phyloP scores from a whole-genome alignment of 2,329 filamentous ascomycete genomes.

The Colletotrichum simmondsii region DNA sequence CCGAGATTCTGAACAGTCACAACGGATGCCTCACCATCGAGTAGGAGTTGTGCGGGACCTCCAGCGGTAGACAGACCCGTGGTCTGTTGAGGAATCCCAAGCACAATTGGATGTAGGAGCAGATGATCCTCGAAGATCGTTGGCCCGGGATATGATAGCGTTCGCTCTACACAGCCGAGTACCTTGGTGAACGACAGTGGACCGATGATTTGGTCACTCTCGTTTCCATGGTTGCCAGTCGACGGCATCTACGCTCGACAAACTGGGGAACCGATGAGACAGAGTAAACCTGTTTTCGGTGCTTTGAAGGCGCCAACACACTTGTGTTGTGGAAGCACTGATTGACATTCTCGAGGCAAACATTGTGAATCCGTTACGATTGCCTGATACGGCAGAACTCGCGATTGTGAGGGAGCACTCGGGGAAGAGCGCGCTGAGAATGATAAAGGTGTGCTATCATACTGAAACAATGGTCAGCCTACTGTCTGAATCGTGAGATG shows the following conservation, averaged over 20 bases:
- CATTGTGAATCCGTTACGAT: not conserved
- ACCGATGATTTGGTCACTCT: not conserved
- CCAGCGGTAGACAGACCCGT: not conserved
- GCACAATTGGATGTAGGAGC: not conserved
- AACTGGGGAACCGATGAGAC: not conserved
- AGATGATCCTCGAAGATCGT: not conserved
- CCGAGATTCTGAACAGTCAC: not conserved
- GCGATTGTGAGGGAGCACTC: not conserved
- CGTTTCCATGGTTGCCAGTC: not conserved
- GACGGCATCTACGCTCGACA: not conserved
- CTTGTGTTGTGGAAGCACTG: not conserved
- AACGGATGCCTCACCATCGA: not conserved
- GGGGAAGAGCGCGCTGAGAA: not conserved
- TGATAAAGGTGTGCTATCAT: not conserved
- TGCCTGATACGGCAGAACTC: not conserved
- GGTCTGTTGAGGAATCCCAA: not conserved
- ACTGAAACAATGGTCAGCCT: not conserved
- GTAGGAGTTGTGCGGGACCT: not conserved
- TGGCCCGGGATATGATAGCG: not conserved
- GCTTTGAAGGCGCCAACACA: not conserved
- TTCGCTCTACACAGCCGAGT: not conserved
- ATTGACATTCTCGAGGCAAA: not conserved
- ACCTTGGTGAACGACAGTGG: not conserved
- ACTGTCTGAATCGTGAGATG: not conserved
- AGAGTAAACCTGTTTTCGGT: not conserved